Evolutionary conservation across 164 flowering plant species (phyloP).

Genomic region (Vitis riparia): DNA sequence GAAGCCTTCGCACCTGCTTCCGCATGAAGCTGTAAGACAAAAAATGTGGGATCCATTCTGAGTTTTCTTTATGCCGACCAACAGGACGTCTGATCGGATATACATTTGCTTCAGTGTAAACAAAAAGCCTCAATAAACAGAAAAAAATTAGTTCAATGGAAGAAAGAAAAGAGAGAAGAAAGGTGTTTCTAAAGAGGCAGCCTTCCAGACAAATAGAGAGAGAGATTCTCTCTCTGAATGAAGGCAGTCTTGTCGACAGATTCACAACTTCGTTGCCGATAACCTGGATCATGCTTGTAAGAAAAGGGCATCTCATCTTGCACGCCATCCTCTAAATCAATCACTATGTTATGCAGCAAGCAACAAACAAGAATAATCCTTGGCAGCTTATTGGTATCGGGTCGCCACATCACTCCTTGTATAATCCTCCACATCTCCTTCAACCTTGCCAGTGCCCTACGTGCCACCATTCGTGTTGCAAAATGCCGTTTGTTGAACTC

Average conservation of each 20-base stretch:
- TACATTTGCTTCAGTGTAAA: too few species aligned
- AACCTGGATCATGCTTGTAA: slow-evolving; percentile 28
- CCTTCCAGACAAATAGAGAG: slow-evolving; percentile 32
- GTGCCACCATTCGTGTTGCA: slow-evolving; percentile 30
- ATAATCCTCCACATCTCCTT: slow-evolving; percentile 43
- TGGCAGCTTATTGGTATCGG: slow-evolving; percentile 33
- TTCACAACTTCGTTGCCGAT: slow-evolving; percentile 33
- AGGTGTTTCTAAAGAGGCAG: background rate
- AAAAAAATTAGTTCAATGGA: too few species aligned
- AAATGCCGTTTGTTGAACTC: slow-evolving; percentile 31
- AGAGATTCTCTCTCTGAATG: slow-evolving; percentile 31
- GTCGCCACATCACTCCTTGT: slow-evolving; percentile 44
- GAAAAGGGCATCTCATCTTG: slow-evolving; percentile 23
- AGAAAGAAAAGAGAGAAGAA: too few species aligned
- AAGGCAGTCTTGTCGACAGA: slow-evolving; percentile 26
- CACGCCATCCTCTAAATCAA: slow-evolving; percentile 34
- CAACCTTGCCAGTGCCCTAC: slow-evolving; percentile 32
- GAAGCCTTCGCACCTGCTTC: too few species aligned
- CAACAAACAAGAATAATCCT: slow-evolving; percentile 40
- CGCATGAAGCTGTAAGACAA: too few species aligned
- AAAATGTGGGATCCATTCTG: too few species aligned
- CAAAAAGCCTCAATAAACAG: too few species aligned
- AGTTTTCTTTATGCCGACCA: too few species aligned
- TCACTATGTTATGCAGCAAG: slow-evolving; percentile 39
- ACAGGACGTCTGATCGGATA: too few species aligned